Base-by-base conservation (phyloP, 1,284 basidiomycete genomes). In the Microbotryomycetes sp. region DNA sequence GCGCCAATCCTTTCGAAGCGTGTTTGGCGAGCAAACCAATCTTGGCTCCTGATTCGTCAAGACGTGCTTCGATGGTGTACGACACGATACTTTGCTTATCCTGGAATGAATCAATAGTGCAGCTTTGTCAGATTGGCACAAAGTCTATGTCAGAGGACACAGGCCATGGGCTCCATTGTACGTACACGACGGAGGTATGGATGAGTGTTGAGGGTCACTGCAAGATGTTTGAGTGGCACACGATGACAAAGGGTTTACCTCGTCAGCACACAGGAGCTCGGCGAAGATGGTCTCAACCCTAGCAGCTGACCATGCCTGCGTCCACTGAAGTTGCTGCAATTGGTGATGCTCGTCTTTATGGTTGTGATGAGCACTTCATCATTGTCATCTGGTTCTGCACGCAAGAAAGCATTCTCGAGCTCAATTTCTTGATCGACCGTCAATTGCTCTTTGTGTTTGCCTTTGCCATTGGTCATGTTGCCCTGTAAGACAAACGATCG, bases 21-120 rank as follows among this genome's bases (percentile, higher is more conserved):
- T 4, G 22, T 46, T 60, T 65, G 14, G 51, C 22, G 4, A 67
- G 28, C 49, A 49, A 56, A 12, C 68, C 68, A 48, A 69, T 58
- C 22, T 62, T 57, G 4, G 49, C 46, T 0, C 68, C 68, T 7
- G 55, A 23, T 29, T 50, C 32, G 14, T 48, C 28, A 15, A 65
- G 58, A 5, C 68, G 49, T 0, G 65, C 68, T 25, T 63, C 68
- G 28, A 67, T 64, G 9, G 68, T 65, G 51, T 69, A 42, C 36
- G 36, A 9, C 19, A 12, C 12, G 9, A 42, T 19, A 42, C 36
- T 42, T 9, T 42, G 19, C 36, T 42, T 42, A 19, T 42, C 36
- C 36, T 42, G 36, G n/a, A n/a, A n/a, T n/a, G n/a, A n/a, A n/a
- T n/a, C n/a, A n/a, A n/a, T n/a, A n/a, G n/a, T n/a, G n/a, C n/a